Base-by-base conservation (phyloP, 2,329 filamentous ascomycete species). In the Colletotrichum lupini region DNA sequence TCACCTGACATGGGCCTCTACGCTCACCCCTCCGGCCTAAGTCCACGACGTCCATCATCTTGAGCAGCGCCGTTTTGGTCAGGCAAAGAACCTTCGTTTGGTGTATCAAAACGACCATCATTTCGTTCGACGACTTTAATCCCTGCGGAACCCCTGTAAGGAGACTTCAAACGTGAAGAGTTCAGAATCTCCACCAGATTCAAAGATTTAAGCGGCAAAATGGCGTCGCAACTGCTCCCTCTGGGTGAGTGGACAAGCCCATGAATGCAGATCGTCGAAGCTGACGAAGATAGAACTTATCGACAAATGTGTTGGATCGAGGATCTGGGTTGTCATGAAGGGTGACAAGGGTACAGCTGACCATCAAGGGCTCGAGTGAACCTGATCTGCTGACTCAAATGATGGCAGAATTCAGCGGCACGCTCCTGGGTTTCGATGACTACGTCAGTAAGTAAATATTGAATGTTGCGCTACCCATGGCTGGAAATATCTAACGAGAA, bases 291-390 rank as follows among this genome's bases (percentile, higher is more conserved):
- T 80, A 98, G 97, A 99, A 85, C 91, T 99, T 81, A 98, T 99
- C 83, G 97, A 99, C 87, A 98, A 98, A 85, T 99, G 97, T 82
- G 95, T 99, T 77, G 97, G 97, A 75, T 98, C 95, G 67, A 93
- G 93, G 79, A 98, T 99, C 83, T 98, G 96, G 95, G 95, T 99
- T 76, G 92, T 99, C 79, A 99, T 99, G 97, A 99, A 99, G 86
- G 95, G 95, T 77, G 97, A 98, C 82, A 98, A 98, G 88, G 97
- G 97, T 97, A 85, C 46, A 82, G 22, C 19, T 12, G 24, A 4
- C 8, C 26, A 22, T 16, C 24, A 19, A 12, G 19, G 16, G 12
- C 28, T 24, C 19, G 26, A 9, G 9, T 22, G 53, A 24, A 46
- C 19, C 19, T 28, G 26, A 26, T 22, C 22, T 37, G 22, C 74